Base-by-base conservation (phyloP, 164 flowering plant species). In the Chloranthus sessilifolius region DNA sequence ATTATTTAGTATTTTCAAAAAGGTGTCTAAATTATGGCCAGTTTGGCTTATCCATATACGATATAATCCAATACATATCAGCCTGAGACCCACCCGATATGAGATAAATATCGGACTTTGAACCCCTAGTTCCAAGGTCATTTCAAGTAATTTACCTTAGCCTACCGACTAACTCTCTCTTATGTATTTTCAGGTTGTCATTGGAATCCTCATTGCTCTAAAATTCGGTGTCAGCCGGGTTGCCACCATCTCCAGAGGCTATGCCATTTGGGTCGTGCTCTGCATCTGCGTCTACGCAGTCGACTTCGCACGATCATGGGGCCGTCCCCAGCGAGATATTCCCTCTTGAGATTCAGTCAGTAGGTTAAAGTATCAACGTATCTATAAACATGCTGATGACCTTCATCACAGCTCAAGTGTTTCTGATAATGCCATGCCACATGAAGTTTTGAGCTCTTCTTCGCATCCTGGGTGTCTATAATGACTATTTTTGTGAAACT, bases 321-420 rank as follows among this genome's bases (percentile, higher is more conserved):
- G 71, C 0, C 71, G 66, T 67, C 0, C 71, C 71, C 15, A 61
- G 63, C 44, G 71, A 67, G 53, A 67, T 67, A 24, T 67, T 67
- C 49, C 71, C 66, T 1, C 52, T 61, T 17, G 66, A 67, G 50
- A 67, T 61, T 31, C 50, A 66, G 27, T 66, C 70, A 5, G 70
- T 66, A 5, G 70, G 66, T 16, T 66, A 66, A 39, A 45, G 62
- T 17, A 61, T 66, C 43, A 61, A 52, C 11, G 70, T 66, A 11
- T 66, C 66, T 5, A 55, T 53, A 4, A 66, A 61, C 59, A 55
- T 66, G 62, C 31, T 66, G 39, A 61, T 57, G 51, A 61, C 66
- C 34, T 61, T 61, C 52, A 6, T 47, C 59, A 48, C 61, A 34
- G 66, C 62, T 3, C 70, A 66, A 11, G 19, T 10, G 3, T 61